Conservation (phyloP, 306 rosid genomes). For the Bauhinia variegata region DNA sequence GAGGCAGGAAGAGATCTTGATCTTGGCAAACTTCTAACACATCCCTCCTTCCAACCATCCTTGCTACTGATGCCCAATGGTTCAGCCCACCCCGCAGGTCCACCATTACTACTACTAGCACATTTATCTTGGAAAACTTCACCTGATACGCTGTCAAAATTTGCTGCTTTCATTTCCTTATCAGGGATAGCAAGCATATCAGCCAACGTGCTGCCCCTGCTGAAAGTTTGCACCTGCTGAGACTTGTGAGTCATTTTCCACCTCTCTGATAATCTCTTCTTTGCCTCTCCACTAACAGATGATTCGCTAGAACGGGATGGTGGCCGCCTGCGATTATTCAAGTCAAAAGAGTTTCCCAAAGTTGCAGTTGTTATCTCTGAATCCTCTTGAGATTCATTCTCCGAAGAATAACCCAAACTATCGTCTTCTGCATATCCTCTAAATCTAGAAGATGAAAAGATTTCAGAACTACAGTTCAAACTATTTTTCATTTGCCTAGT, state of each 20-base stretch:
- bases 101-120: slow-evolving; percentile 44
- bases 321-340: slow-evolving; percentile 51
- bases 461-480: slow-evolving; percentile 40
- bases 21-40: slow-evolving; percentile 58
- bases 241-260: slow-evolving; percentile 80
- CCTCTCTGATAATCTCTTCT: slow-evolving; percentile 90
- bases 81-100: slow-evolving; percentile 51
- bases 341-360: slow-evolving; percentile 47
- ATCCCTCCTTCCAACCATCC: slow-evolving; percentile 93
- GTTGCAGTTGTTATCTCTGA: slow-evolving; percentile 50
- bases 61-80: slow-evolving; percentile 96
- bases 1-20: slow-evolving; percentile 93
- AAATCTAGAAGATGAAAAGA: slow-evolving; percentile 53
- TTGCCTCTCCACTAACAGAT: slow-evolving; percentile 83
- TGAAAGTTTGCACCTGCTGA: slow-evolving; percentile 47
- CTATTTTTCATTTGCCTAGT: slow-evolving; percentile 74
- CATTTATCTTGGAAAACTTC: slow-evolving; percentile 47
- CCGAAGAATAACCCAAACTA: slow-evolving; percentile 68
- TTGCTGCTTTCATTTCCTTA: slow-evolving; percentile 48
- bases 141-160: slow-evolving; percentile 39
- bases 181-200: slow-evolving; percentile 92
- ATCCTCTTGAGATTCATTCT: slow-evolving; percentile 64
- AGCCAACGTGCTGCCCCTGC: slow-evolving; percentile 85
- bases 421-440: slow-evolving; percentile 70
- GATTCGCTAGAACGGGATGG: slow-evolving; percentile 66